phyloP scores from a whole-genome alignment of 257 asterid genomes.

The Nicotiana tomentosiformis region DNA sequence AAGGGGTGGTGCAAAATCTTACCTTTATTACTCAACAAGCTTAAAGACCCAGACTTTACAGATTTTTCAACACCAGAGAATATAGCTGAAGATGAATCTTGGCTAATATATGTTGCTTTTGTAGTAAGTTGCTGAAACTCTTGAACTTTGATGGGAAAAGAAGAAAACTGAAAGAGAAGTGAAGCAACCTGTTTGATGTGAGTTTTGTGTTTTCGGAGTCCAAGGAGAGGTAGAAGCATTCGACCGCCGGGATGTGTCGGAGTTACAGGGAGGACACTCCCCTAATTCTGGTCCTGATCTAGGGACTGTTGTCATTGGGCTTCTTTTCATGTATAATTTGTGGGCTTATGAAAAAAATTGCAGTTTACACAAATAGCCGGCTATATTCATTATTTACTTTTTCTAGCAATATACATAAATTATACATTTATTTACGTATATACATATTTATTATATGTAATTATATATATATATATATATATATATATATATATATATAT shows the following conservation, averaged over 20 bases:
- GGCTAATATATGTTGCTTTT: constrained; percentile 13
- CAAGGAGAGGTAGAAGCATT: constrained; percentile 23
- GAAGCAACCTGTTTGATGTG: constrained; percentile 19
- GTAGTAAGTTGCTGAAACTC: constrained; percentile 5
- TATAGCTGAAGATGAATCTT: constrained; percentile 24
- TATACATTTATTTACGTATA: too few relatives aligned
- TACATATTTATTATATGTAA: too few relatives aligned
- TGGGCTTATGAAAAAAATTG: background rate
- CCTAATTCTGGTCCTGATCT: background rate
- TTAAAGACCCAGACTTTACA: constrained; percentile 31
- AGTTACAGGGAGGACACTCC: background rate
- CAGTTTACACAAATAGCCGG: too few relatives aligned
- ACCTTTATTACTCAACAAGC: constrained; percentile 25
- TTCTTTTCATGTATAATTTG: background rate
- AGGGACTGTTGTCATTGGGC: background rate
- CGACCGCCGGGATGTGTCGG: constrained; percentile 5
- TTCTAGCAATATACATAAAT: too few relatives aligned
- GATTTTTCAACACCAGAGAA: constrained; percentile 35
- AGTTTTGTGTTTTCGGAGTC: constrained; percentile 5
- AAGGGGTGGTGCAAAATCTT: constrained; percentile 24
- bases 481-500: too few relatives aligned
- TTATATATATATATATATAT: too few relatives aligned
- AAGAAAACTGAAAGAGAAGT: constrained; percentile 3
- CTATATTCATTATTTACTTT: too few relatives aligned
- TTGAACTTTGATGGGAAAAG: background rate